Evolutionary conservation across 2,329 filamentous ascomycete species (phyloP), one percentile per base, ranked within the genome.

Genomic region (Phialophora tarda): DNA sequence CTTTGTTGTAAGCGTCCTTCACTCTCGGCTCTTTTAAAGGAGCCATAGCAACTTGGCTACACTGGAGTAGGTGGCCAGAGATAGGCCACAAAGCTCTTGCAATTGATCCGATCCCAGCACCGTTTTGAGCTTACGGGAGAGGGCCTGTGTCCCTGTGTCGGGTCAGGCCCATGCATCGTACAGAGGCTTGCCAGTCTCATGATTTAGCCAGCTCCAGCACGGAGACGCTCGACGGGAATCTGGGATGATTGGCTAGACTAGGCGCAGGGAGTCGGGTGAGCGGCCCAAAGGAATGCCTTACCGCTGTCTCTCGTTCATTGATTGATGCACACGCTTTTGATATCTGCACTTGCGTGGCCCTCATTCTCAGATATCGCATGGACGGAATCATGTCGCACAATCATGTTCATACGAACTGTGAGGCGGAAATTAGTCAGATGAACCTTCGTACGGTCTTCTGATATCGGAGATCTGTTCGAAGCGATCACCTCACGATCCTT

Each of bases 111-210:
- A 89, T 56, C 86, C 88, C 7, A 86, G 81, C 62, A 85, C 85
- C 14, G 80, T 78, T 78, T 92, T 93, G 56, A 96, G 82, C 73
- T 94, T 90, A 65, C 91, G 88, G 32, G 94, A 91, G 47, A 96
- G 81, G 56, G 85, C 84, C 71, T 87, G 85, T 62, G 91, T 94
- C 62, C 93, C 85, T 34, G 92, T 96, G 76, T 97, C 93, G 30
- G 92, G 90, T 93, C 93, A 97, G 50, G 92, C 93, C 67, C 97
- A 90, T 65, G 92, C 92, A 75, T 94, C 93, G 80, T 91, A 85
- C n/a, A 97, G 81, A 4, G 92, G 88, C 77, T 95, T 85, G 69
- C 93, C 93, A 0, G 91, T 95, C 71, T 85, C 84, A 73, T 84
- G 86, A 96, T 91, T 92, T 92, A 96, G 32, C 93, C 88, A 1